These are phyloP conservation scores for Nepenthes mirabilis DNA, from an alignment of 148 eudicot genomes.

Conservation along the genomic window DNA sequence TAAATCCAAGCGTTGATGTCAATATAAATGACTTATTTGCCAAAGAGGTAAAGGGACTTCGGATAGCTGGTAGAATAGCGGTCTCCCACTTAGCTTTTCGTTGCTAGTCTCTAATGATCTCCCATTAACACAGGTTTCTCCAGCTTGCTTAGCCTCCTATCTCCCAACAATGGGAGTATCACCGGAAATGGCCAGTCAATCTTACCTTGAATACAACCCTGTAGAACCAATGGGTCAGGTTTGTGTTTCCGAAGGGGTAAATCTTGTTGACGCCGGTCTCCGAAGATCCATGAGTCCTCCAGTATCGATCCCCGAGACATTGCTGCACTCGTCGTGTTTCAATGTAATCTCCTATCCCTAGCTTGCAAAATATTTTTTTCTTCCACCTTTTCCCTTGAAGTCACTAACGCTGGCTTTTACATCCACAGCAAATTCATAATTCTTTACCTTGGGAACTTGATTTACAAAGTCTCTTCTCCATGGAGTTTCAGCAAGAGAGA, in stretches of 20 bases:
- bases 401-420: background rate
- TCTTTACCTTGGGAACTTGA: constrained; percentile 64
- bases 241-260: constrained; percentile 33
- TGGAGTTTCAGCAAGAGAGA: constrained; percentile 67
- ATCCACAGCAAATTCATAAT: constrained; percentile 41
- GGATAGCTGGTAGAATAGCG: too few species aligned
- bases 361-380: background rate
- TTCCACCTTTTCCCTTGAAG: constrained; percentile 1
- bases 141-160: constrained; percentile 45
- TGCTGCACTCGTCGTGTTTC: constrained; percentile 49
- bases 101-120: background rate
- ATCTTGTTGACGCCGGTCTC: constrained; percentile 28
- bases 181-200: constrained; percentile 32
- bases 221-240: constrained; percentile 37
- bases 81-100: too few species aligned
- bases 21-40: constrained; percentile 44
- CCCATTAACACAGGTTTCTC: constrained; percentile 32
- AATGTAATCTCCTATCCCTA: constrained; percentile 27
- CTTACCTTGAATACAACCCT: constrained; percentile 35
- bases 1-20: constrained; percentile 66
- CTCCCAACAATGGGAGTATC: constrained; percentile 35
- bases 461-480: constrained; percentile 39
- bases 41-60: constrained; percentile 35
- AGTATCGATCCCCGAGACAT: constrained; percentile 43
- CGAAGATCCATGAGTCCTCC: constrained; percentile 47